These are phyloP conservation scores for Lentinus brumalis DNA, from an alignment of 768 basidiomycete genomes.

Conservation along the genomic window DNA sequence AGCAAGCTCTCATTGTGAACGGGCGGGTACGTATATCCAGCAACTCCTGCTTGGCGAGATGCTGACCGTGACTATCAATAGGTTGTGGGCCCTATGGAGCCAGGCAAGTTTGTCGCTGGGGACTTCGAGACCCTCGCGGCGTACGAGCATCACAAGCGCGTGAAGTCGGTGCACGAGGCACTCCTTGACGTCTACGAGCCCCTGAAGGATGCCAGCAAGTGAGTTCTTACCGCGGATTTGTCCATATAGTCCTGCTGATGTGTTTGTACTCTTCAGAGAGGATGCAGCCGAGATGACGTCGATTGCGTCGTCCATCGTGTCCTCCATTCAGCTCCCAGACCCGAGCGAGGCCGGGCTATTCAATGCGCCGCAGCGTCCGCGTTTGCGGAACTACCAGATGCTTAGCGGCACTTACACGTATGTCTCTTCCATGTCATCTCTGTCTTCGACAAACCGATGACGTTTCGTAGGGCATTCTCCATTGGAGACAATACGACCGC, in stretches of 20 bases:
- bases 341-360: slow-evolving; percentile 74
- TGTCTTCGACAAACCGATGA: slow-evolving; percentile 4
- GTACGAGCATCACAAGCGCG: slow-evolving; percentile 76
- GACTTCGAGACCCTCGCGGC: slow-evolving; percentile 73
- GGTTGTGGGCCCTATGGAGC: slow-evolving; percentile 75
- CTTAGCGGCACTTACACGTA: slow-evolving; percentile 69
- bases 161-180: slow-evolving; percentile 67
- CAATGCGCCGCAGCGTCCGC: slow-evolving; percentile 59
- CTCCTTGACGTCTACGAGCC: slow-evolving; percentile 48
- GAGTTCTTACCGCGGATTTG: not conserved
- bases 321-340: slow-evolving; percentile 70
- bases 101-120: slow-evolving; percentile 59
- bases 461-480: slow-evolving; percentile 57
- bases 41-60: too few species aligned
- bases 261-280: slow-evolving; percentile 38
- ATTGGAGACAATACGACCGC: slow-evolving; percentile 71
- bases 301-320: slow-evolving; percentile 70
- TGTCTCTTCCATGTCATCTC: slow-evolving; percentile 27
- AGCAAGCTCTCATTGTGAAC: slow-evolving; percentile 72
- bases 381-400: slow-evolving; percentile 60
- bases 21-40: slow-evolving; percentile 65
- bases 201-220: slow-evolving; percentile 13
- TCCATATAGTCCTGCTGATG: too few species aligned
- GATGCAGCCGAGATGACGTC: slow-evolving; percentile 62
- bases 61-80: slow-evolving; percentile 30